Conservation (phyloP, 169 alveolate genomes). For the Plasmodium vivax region DNA sequence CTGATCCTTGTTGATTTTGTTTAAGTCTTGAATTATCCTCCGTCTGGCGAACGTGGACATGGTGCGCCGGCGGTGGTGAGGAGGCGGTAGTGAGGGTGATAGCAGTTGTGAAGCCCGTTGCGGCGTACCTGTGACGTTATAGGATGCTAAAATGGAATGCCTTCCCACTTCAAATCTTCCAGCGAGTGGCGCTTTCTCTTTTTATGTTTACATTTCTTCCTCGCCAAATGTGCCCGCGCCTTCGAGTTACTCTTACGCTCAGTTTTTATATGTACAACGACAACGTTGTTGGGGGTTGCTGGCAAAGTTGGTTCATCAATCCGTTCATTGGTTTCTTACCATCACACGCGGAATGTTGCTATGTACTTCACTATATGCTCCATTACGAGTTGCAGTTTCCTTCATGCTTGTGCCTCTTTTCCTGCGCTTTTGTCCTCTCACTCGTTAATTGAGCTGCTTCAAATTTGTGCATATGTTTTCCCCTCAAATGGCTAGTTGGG, state of each 20-base stretch:
- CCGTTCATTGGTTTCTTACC: background rate
- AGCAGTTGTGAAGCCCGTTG: background rate
- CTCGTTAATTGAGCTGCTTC: background rate
- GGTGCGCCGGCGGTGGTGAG: background rate
- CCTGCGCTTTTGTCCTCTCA: background rate
- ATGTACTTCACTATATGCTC: background rate
- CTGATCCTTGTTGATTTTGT: slow-evolving; percentile 90
- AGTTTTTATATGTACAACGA: background rate
- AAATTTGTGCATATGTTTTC: background rate
- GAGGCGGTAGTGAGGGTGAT: background rate
- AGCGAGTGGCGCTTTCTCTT: background rate
- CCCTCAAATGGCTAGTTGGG: background rate
- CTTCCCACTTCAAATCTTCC: background rate
- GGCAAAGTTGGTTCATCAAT: background rate
- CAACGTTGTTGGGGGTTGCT: background rate
- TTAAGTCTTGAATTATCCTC: slow-evolving; percentile 91
- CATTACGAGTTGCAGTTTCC: background rate
- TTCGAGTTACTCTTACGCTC: background rate
- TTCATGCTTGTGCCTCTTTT: background rate
- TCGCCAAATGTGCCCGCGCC: background rate
- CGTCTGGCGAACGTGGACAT: slow-evolving; percentile 90
- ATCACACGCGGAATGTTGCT: background rate
- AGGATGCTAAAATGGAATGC: background rate
- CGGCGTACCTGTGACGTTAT: background rate
- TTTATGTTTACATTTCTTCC: background rate